Evolutionary conservation across 306 rosid species (phyloP).

Genomic region (Rosa chinensis): DNA sequence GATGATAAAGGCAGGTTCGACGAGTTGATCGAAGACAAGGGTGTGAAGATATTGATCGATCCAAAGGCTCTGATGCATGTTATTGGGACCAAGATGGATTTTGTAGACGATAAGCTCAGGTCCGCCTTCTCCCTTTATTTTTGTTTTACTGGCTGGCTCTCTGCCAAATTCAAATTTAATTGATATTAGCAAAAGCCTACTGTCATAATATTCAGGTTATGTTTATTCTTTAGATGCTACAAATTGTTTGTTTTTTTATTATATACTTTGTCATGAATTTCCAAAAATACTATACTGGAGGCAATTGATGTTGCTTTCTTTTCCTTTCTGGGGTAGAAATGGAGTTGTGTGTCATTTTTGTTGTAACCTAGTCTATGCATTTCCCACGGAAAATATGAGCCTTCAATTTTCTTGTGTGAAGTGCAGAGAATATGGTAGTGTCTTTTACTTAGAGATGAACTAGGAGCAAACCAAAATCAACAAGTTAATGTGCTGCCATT

Average conservation of each 20-base stretch:
- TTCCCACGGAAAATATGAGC: too few relatives aligned
- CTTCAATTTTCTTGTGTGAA: too few relatives aligned
- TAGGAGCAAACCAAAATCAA: not conserved
- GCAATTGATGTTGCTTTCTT: too few relatives aligned
- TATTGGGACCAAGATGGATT: constrained; percentile 95
- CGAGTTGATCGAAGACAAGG: constrained; percentile 86
- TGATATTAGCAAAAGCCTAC: too few relatives aligned
- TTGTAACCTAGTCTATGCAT: too few relatives aligned
- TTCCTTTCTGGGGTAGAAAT: too few relatives aligned
- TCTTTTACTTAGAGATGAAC: not conserved
- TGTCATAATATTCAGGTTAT: not conserved
- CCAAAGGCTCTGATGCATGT: constrained; percentile 98
- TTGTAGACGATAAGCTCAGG: constrained; percentile 92
- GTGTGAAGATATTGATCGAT: constrained; percentile 83
- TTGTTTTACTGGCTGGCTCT: too few relatives aligned
- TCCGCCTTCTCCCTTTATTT: not conserved
- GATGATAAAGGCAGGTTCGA: constrained; percentile 93
- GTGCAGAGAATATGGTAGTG: not conserved
- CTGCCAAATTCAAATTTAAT: too few relatives aligned
- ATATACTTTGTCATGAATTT: too few relatives aligned
- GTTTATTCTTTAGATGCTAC: not conserved
- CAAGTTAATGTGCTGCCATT: too few relatives aligned
- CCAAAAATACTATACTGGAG: too few relatives aligned
- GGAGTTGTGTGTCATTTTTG: too few relatives aligned
- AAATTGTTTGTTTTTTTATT: not conserved